Percentiles rank a stretch among this genome's conserved stretches.
These are phyloP conservation scores for Arthrocladium fulminans DNA, from an alignment of 2,329 filamentous ascomycete species.

Conservation along the genomic window DNA sequence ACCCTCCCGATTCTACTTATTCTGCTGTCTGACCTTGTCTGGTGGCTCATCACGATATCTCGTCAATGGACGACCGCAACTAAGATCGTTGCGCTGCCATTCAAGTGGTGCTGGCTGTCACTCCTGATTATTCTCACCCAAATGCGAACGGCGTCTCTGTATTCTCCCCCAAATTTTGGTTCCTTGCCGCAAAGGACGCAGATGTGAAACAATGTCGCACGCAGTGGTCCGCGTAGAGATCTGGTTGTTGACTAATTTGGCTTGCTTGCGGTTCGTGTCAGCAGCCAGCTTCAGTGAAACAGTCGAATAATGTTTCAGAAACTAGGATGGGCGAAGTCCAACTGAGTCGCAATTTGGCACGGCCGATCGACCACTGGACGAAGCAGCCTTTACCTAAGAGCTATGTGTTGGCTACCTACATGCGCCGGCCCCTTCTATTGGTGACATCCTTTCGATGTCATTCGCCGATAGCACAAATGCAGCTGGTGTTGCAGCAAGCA, in stretches of 20 bases:
- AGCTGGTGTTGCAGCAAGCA: not conserved
- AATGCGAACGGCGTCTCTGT: too few species aligned
- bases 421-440: not conserved
- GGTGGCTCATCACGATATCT: constrained; percentile 17
- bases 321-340: not conserved
- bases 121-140: not conserved
- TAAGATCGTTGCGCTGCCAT: constrained; percentile 4
- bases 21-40: constrained; percentile 17
- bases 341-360: not conserved
- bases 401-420: not conserved
- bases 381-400: not conserved
- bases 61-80: constrained; percentile 7
- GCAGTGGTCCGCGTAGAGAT: not conserved
- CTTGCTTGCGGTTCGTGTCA: not conserved
- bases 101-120: constrained; percentile 1
- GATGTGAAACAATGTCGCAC: not conserved
- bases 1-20: not conserved
- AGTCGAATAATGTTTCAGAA: not conserved
- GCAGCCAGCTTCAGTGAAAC: not conserved
- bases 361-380: not conserved
- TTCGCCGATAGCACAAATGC: not conserved
- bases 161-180: not conserved
- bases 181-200: not conserved
- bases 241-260: not conserved
- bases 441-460: not conserved